These are phyloP conservation scores for Nephelium lappaceum DNA, from an alignment of 345 rosid genomes.

Conservation along the genomic window DNA sequence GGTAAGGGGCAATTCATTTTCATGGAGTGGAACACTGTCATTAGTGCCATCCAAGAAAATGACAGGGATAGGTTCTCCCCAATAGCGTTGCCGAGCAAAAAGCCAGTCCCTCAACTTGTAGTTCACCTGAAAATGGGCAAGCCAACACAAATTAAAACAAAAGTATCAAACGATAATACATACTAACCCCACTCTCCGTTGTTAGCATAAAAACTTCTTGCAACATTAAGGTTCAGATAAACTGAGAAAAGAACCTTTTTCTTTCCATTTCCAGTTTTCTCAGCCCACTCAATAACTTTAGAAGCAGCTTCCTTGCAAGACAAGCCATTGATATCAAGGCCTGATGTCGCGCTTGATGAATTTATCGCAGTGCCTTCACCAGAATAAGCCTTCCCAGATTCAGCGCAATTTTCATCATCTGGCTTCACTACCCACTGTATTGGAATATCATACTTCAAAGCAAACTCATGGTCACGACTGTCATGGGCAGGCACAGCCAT, in stretches of 20 bases:
- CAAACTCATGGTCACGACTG: constrained; percentile 81
- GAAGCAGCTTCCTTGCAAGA: constrained; percentile 66
- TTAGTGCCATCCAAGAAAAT: constrained; percentile 64
- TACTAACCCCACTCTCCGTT: background rate
- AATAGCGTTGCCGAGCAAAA: constrained; percentile 96
- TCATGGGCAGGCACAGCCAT: constrained; percentile 99
- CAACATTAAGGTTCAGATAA: constrained; percentile 1
- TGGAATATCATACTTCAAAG: constrained; percentile 71
- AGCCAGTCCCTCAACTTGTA: constrained; percentile 98
- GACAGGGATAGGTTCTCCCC: constrained; percentile 99
- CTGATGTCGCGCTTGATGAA: constrained; percentile 59
- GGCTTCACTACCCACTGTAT: constrained; percentile 67
- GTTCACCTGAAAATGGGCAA: constrained; percentile 60
- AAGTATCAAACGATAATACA: background rate
- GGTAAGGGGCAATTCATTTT: constrained; percentile 78
- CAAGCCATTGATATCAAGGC: constrained; percentile 83
- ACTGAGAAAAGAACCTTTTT: constrained; percentile 61
- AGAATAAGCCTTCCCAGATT: constrained; percentile 53
- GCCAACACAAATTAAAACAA: background rate
- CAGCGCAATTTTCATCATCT: constrained; percentile 41
- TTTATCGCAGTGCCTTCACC: constrained; percentile 64
- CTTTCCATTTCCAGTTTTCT: constrained; percentile 75
- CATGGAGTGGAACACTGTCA: constrained; percentile 70
- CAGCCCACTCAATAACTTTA: constrained; percentile 82
- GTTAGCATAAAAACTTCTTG: background rate